These are phyloP conservation scores for Linum usitatissimum DNA, from an alignment of 345 rosid species.

Conservation along the genomic window DNA sequence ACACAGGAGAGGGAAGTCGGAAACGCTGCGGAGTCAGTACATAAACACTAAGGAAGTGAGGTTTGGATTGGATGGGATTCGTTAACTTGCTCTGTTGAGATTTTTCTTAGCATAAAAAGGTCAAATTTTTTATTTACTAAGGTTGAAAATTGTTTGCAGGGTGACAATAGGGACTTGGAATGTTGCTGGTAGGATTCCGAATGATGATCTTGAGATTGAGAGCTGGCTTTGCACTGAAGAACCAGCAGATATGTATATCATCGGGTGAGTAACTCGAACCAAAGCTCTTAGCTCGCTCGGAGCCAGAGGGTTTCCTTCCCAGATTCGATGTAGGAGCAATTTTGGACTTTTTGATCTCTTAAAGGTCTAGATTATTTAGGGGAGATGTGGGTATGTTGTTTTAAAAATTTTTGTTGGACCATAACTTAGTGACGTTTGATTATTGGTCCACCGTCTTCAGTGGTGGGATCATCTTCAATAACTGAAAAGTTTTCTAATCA, in stretches of 20 bases:
- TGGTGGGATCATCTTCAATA: too few relatives aligned
- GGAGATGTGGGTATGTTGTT: too few relatives aligned
- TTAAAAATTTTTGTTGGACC: too few relatives aligned
- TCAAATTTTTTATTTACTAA: background rate
- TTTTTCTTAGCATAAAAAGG: background rate
- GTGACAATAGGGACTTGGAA: slow-evolving; percentile 63
- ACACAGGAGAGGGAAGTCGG: slow-evolving; percentile 93
- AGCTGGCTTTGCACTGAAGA: slow-evolving; percentile 65
- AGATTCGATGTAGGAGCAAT: too few relatives aligned
- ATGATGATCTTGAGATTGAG: slow-evolving; percentile 76
- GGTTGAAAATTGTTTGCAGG: background rate
- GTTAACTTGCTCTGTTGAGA: background rate
- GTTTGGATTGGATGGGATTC: slow-evolving; percentile 25
- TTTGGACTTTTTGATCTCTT: too few relatives aligned
- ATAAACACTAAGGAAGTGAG: slow-evolving; percentile 81
- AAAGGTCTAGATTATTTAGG: too few relatives aligned
- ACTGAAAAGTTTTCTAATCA: too few relatives aligned
- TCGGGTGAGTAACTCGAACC: slow-evolving; percentile 39
- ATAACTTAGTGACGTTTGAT: too few relatives aligned
- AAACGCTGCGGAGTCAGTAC: slow-evolving; percentile 81
- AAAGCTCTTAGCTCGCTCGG: background rate
- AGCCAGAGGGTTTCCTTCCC: too few relatives aligned
- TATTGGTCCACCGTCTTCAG: too few relatives aligned
- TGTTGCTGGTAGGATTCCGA: slow-evolving; percentile 76
- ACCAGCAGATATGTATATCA: slow-evolving; percentile 80